These are phyloP conservation scores for Proliferodiscus dingleyae DNA, from an alignment of 2,329 filamentous ascomycete species.

Conservation along the genomic window DNA sequence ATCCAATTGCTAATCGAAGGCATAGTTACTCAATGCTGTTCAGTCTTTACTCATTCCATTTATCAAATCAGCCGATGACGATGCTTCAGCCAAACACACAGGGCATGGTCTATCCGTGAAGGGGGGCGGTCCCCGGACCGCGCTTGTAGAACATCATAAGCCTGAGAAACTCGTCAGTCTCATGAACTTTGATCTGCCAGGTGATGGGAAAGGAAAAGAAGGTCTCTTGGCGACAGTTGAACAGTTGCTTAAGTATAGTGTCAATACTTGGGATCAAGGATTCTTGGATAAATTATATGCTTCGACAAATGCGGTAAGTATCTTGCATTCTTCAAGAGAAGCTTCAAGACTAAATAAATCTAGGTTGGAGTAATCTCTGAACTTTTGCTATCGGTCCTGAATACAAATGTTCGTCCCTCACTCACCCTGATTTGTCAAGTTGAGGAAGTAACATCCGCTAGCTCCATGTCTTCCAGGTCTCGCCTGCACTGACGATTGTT, in stretches of 20 bases:
- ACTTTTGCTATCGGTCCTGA: constrained; percentile 75
- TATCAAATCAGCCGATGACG: constrained; percentile 63
- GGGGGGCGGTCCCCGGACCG: constrained; percentile 42
- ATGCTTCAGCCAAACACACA: constrained; percentile 48
- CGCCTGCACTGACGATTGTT: constrained; percentile 78
- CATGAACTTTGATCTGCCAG: constrained; percentile 55
- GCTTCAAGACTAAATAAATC: not conserved
- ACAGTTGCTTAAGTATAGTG: constrained; percentile 74
- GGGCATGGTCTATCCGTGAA: constrained; percentile 44
- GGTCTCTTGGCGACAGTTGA: constrained; percentile 69
- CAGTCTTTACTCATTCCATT: constrained; percentile 66
- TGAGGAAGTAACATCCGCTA: constrained; percentile 31
- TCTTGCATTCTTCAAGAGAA: not conserved
- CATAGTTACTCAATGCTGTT: constrained; percentile 64
- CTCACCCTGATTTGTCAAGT: not conserved
- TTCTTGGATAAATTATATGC: constrained; percentile 95
- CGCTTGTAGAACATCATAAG: constrained; percentile 58
- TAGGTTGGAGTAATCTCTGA: constrained; percentile 80
- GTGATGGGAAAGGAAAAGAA: constrained; percentile 57
- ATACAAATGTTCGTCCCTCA: constrained; percentile 66
- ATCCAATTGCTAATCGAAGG: constrained; percentile 5
- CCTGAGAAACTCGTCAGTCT: constrained; percentile 53
- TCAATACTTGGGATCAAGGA: constrained; percentile 98
- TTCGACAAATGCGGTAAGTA: constrained; percentile 72
- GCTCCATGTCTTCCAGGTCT: constrained; percentile 91